phyloP scores from a whole-genome alignment of 495 filamentous ascomycete genomes.

The Aspergillus indologenus region DNA sequence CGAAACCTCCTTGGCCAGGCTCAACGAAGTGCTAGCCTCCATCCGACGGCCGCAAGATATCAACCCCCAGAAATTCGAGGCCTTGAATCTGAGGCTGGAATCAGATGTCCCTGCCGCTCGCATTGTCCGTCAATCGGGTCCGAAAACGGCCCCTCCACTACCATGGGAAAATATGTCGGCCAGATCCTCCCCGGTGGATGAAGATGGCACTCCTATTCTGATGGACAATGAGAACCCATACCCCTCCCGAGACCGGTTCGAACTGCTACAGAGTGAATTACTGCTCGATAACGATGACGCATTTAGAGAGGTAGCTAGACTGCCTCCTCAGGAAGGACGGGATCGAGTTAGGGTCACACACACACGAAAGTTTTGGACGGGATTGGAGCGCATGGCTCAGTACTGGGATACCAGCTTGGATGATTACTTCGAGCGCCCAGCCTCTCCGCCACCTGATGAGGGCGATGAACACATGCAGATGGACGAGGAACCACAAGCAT shows the following conservation, averaged over 20 bases:
- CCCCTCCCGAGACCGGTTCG: slow-evolving; percentile 48
- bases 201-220: slow-evolving; percentile 24
- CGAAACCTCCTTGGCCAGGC: slow-evolving; percentile 30
- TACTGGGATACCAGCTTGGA: slow-evolving; percentile 65
- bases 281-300: slow-evolving; percentile 54
- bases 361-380: slow-evolving; percentile 59
- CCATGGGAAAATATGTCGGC: slow-evolving; percentile 41
- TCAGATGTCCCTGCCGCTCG: slow-evolving; percentile 39
- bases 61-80: slow-evolving; percentile 44
- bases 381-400: slow-evolving; percentile 55
- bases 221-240: slow-evolving; percentile 51
- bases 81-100: slow-evolving; percentile 51
- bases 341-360: slow-evolving; percentile 48
- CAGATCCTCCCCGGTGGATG: slow-evolving; percentile 17
- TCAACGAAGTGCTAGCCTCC: slow-evolving; percentile 42
- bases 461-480: slow-evolving; percentile 25
- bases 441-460: slow-evolving; percentile 24
- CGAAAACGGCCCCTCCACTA: slow-evolving; percentile 41
- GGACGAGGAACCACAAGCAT: slow-evolving; percentile 10
- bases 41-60: slow-evolving; percentile 55
- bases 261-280: slow-evolving; percentile 48
- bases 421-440: slow-evolving; percentile 46
- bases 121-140: slow-evolving; percentile 42
- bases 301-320: slow-evolving; percentile 49
- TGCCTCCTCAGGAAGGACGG: slow-evolving; percentile 38